Evolutionary conservation across 1,284 basidiomycete genomes (phyloP).

Genomic region (Vanrija humicola): DNA sequence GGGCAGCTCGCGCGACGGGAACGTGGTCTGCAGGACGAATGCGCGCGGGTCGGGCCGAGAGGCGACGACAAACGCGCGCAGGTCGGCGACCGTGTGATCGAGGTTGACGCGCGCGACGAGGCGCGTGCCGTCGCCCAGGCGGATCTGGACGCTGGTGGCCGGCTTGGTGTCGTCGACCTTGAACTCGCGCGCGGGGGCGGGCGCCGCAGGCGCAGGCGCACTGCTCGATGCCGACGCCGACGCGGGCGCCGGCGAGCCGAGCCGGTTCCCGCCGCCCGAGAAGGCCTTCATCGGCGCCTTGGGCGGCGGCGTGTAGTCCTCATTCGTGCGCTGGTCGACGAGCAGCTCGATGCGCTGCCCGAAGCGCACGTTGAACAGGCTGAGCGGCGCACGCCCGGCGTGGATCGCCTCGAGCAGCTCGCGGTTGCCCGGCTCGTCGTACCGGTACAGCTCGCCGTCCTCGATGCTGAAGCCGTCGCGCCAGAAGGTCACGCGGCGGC

Average conservation of each 20-base stretch:
- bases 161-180: conserved; percentile 59
- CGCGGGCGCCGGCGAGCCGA: conserved; percentile 54
- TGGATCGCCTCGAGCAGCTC: conserved; percentile 76
- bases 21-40: conserved; percentile 78
- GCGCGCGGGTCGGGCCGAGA: conserved; percentile 68
- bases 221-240: conserved; percentile 18
- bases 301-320: conserved; percentile 62
- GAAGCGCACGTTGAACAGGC: conserved; percentile 68
- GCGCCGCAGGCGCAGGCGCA: conserved; percentile 13
- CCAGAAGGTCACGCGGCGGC: conserved; percentile 87
- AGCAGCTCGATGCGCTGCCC: conserved; percentile 84
- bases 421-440: conserved; percentile 75
- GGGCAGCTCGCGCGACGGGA: conserved; percentile 72
- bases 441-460: conserved; percentile 78
- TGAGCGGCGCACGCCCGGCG: conserved; percentile 73
- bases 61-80: conserved; percentile 85
- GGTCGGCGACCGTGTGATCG: conserved; percentile 81
- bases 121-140: conserved; percentile 80
- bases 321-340: conserved; percentile 67
- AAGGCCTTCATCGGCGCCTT: conserved; percentile 57
- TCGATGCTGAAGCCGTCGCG: conserved; percentile 89
- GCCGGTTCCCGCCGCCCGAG: conserved; percentile 72
- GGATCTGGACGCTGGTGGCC: conserved; percentile 82
- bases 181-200: conserved; percentile 26
- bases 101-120: conserved; percentile 87